Base-by-base conservation (phyloP, 495 filamentous ascomycete genomes). In the Penicillium silybi region DNA sequence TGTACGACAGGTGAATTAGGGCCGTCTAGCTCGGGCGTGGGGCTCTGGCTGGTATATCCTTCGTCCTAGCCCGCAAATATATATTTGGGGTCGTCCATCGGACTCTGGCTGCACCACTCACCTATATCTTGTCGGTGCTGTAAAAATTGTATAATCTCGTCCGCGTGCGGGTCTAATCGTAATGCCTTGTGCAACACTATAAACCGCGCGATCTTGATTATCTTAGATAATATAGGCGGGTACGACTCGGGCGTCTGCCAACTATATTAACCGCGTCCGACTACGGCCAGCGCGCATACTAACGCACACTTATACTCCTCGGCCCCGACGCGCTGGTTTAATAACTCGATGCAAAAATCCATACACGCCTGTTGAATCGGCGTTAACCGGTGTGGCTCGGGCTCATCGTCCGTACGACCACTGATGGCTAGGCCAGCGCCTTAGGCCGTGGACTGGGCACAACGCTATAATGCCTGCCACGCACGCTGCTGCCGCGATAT, bases 271-370 rank as follows among this genome's bases (percentile, higher is more conserved):
- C 32, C 16, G 0, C 29, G 40, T 2, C 44, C 41, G 1, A 57
- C 19, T 6, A 60, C 20, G 1, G 45, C 32, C 22, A 54, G 42
- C 4, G 38, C 34, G 35, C 29, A 61, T 9, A 61, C 19, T 18
- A 61, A 40, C 15, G 44, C 19, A 22, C 58, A 46, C 20, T 54
- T 22, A 27, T 54, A 57, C 43, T 60, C 48, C 2, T 49, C n/a
- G 1, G 2, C 25, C 0, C 42, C 11, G 6, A 39, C n/a, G 0
- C 23, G 26, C 40, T 62, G 39, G 18, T 56, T 58, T 13, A 62
- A 35, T 17, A 62, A 18, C 26, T 62, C 23, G 27, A 62, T 49
- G 18, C 40, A 62, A 46, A 62, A 62, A 2, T 50, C 35, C 3
- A 61, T 20, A 35, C 25, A 52, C 3, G 35, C 46, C 2, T n/a